phyloP scores from a whole-genome alignment of 257 asterid species.

The Lycium ferocissimum region DNA sequence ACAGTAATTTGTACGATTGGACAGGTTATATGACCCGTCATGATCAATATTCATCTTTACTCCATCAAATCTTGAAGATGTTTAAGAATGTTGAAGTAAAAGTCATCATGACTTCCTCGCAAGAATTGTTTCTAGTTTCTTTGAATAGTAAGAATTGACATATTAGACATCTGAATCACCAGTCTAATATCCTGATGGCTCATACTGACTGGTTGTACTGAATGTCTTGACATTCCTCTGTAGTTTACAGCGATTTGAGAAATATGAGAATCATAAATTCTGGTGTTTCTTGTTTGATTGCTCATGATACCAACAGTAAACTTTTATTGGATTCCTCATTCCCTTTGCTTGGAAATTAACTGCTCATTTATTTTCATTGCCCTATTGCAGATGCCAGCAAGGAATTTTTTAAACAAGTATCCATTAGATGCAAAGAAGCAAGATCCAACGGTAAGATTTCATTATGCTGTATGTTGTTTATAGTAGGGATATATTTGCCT shows the following conservation, averaged over 20 bases:
- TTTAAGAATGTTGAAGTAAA: neutral
- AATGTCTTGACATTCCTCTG: neutral
- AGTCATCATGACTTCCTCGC: neutral
- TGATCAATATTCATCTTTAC: neutral
- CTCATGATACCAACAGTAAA: neutral
- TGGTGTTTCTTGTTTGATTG: neutral
- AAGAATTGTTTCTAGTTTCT: neutral
- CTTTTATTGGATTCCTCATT: neutral
- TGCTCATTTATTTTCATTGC: slow-evolving; percentile 1
- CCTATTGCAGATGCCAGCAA: slow-evolving; percentile 50
- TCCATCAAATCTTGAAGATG: neutral
- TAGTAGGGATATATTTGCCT: slow-evolving; percentile 1
- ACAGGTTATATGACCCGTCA: neutral
- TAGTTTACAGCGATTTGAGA: neutral
- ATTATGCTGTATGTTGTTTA: neutral
- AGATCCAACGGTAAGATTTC: slow-evolving; percentile 49
- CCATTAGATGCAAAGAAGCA: slow-evolving; percentile 40
- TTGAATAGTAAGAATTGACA: neutral
- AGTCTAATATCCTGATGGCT: neutral
- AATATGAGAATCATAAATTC: neutral
- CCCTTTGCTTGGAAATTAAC: neutral
- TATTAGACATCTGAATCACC: neutral
- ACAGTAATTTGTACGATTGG: neutral
- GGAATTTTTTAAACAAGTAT: slow-evolving; percentile 46
- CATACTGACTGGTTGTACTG: neutral